phyloP scores from a whole-genome alignment of 768 basidiomycete genomes.

The Cystobasidium ongulense region DNA sequence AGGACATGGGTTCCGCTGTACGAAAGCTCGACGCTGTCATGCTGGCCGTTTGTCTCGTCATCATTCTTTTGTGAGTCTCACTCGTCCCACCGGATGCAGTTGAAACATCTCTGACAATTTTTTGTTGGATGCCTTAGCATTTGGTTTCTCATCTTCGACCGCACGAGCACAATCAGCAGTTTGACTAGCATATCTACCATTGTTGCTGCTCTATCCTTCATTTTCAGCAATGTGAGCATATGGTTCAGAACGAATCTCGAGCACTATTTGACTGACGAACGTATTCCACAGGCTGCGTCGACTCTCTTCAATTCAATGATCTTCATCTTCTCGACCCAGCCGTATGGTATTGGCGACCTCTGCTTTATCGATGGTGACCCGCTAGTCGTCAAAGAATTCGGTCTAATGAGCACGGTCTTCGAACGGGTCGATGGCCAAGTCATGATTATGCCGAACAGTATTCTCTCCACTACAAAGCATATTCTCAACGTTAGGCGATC shows the following conservation, averaged over 20 bases:
- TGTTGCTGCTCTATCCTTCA: slow-evolving; percentile 73
- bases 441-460: slow-evolving; percentile 67
- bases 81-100: not conserved
- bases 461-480: slow-evolving; percentile 61
- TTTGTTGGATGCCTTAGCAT: slow-evolving; percentile 42
- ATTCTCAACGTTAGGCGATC: slow-evolving; percentile 70
- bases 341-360: slow-evolving; percentile 69
- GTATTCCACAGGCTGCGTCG: slow-evolving; percentile 51
- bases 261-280: no score
- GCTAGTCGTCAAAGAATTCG: slow-evolving; percentile 65
- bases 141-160: slow-evolving; percentile 67
- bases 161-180: slow-evolving; percentile 58
- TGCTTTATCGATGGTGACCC: slow-evolving; percentile 60
- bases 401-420: slow-evolving; percentile 70
- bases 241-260: not conserved
- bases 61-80: slow-evolving; percentile 52
- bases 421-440: slow-evolving; percentile 72
- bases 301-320: slow-evolving; percentile 71
- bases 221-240: slow-evolving; percentile 59
- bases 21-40: slow-evolving; percentile 71
- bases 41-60: slow-evolving; percentile 54
- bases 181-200: slow-evolving; percentile 71
- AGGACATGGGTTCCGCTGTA: slow-evolving; percentile 61
- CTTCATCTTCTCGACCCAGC: slow-evolving; percentile 76
- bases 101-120: not conserved